Base-by-base conservation (phyloP, 225 moss, liverwort and hornwort genomes). In the Bryoerythrophyllum caledonicum region DNA sequence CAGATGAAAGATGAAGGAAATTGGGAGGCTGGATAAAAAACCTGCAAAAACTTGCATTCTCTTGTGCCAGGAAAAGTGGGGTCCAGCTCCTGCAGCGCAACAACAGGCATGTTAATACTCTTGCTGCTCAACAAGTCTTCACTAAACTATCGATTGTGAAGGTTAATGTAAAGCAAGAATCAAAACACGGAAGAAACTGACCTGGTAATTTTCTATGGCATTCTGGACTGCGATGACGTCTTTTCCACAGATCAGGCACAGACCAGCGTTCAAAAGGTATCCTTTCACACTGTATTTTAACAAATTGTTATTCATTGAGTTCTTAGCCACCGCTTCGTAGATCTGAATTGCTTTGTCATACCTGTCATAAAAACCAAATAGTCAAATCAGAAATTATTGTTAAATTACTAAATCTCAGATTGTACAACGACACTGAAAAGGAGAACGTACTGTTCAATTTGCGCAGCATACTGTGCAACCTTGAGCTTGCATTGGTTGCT, bases 401-500 rank as follows among this genome's bases (percentile, higher is more conserved):
- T 46, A 61, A 63, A 35, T 61, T 24, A 57, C 8, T 44, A 21
- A 68, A 46, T 68, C 44, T 37, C 53, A 64, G 37, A 38, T 52
- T 52, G 27, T 6, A 26, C 30, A 21, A 21, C 32, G 6, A 68
- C 48, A 35, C 34, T 23, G 68, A 73, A 43, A 40, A 60, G 60
- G 35, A 69, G 4, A 57, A 85, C 93, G 78, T 79, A 99, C 99
- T 92, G 88, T 88, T 99, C 91, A 67, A 88, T 85, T 84, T 93
- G 88, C 25, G 99, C 95, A 71, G 99, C 95, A 84, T 90, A 95
- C 59, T 99, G 93, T 60, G 99, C 99, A 67, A 99, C 99, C 88
- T 99, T 99, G 52, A 99, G 87, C 88, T 85, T 95, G 93, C 95
- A 95, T 67, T 99, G 99, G 70, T 99, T 99, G 80, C 91, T 93